phyloP scores from a whole-genome alignment of 306 rosid genomes.

The Mucuna pruriens region DNA sequence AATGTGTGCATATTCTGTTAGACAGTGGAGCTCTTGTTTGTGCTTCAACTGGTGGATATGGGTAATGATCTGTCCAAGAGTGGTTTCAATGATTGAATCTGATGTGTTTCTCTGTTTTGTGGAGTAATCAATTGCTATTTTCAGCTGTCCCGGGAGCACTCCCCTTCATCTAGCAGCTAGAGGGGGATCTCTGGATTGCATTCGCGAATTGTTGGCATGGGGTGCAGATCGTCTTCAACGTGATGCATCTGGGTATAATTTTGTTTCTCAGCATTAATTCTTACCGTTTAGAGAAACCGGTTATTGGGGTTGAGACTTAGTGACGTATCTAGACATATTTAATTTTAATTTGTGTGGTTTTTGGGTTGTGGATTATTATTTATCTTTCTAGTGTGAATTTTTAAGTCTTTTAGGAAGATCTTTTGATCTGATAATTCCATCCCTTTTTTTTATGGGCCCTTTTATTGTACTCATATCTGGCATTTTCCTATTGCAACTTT shows the following conservation, averaged over 20 bases:
- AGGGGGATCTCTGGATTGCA: conserved; percentile 90
- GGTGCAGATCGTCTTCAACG: conserved; percentile 91
- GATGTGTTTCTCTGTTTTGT: neutral
- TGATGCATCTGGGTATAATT: conserved; percentile 77
- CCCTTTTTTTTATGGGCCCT: conserved; percentile 20
- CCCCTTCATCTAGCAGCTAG: conserved; percentile 94
- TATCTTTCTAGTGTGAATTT: neutral
- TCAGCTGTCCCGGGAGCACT: conserved; percentile 87
- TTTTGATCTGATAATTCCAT: conserved; percentile 15
- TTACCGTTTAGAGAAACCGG: neutral
- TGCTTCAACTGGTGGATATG: conserved; percentile 88
- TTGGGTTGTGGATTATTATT: neutral
- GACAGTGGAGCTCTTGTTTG: conserved; percentile 86
- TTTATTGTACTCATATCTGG: neutral
- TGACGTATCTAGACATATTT: neutral
- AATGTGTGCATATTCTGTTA: conserved; percentile 75
- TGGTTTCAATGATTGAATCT: conserved; percentile 5
- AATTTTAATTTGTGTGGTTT: neutral
- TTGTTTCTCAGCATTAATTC: neutral
- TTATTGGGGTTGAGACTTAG: neutral
- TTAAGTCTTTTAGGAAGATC: conserved; percentile 7
- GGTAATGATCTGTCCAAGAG: conserved; percentile 47
- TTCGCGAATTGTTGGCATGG: conserved; percentile 84
- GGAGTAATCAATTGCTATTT: conserved; percentile 39
- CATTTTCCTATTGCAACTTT: conserved; percentile 22